Base-by-base conservation (phyloP, 2,329 filamentous ascomycete species). In the Fusarium sp. region DNA sequence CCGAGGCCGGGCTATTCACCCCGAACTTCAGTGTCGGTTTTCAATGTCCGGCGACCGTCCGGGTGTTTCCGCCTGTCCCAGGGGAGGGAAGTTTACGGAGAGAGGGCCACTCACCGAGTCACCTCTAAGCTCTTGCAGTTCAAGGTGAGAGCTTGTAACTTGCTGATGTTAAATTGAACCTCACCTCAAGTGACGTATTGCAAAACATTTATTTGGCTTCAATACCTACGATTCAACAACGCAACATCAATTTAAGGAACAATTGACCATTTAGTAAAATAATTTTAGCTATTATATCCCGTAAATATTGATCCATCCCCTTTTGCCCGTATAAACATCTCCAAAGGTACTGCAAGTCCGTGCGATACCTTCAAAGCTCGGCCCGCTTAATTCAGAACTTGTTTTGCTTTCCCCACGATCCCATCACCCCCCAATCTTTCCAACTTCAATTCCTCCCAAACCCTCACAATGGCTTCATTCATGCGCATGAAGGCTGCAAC, bases 321-420 rank as follows among this genome's bases (percentile, higher is more conserved):
- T 15, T 57, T 61, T 64, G 30, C 12, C 49, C 18, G 47, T 50
- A 42, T 16, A 47, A 50, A 54, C 56, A 60, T 25, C 59, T 47
- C 49, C 40, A 28, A 52, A 72, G 69, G 60, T 21, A 44, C 21
- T 69, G 30, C 52, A 58, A 64, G 64, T 72, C 75, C 64, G 75
- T 77, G 73, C 75, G 35, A 76, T 75, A 43, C 57, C 60, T 30
- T 71, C 63, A 73, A 56, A 68, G 44, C 60, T 67, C 59, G 58
- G 69, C 67, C 74, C 69, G 73, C 71, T 71, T 76, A 76, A 76
- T 64, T 69, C 54, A 67, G 64, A 64, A 64, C 64, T 46, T 60
- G 46, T 64, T 63, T 57, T 69, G 30, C 64, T 28, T 67, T 73
- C 60, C 56, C 60, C 47, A 60, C 60, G 53, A 67, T 64, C 32